A percentile compares a stretch with the other conserved stretches of the same genome.
Conservation (phyloP, 768 basidiomycete genomes). For the Phylloporus sp. region DNA sequence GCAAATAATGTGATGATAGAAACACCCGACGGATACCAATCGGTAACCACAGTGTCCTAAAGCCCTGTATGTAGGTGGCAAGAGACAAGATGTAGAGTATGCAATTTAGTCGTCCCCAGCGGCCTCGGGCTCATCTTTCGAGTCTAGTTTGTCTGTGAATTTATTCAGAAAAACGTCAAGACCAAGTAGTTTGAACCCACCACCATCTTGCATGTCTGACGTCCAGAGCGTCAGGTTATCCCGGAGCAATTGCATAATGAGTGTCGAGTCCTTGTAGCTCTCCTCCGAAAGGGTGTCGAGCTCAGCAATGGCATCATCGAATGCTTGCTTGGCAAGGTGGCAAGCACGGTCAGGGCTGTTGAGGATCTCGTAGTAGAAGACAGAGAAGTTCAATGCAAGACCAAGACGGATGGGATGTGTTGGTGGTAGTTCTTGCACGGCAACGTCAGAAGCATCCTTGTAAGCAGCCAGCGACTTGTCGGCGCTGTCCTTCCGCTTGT, state of each 20-base stretch:
- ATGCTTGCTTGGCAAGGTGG: slow-evolving; percentile 98
- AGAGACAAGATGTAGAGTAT: slow-evolving; percentile 5
- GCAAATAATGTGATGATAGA: slow-evolving; percentile 29
- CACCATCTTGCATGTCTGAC: slow-evolving; percentile 93
- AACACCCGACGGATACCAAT: slow-evolving; percentile 12
- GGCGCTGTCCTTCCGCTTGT: slow-evolving; percentile 94
- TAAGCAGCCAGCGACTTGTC: slow-evolving; percentile 97
- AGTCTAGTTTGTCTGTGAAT: slow-evolving; percentile 62
- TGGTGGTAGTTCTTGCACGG: slow-evolving; percentile 90
- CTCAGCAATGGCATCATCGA: slow-evolving; percentile 98
- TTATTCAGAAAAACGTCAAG: slow-evolving; percentile 7
- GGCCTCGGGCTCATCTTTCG: slow-evolving; percentile 66
- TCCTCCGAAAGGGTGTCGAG: slow-evolving; percentile 98
- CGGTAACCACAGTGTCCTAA: slow-evolving; percentile 10
- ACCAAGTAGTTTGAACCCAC: slow-evolving; percentile 43
- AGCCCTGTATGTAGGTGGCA: slow-evolving; percentile 18
- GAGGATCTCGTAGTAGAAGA: slow-evolving; percentile 99
- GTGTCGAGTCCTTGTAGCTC: slow-evolving; percentile 98
- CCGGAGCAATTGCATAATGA: slow-evolving; percentile 95
- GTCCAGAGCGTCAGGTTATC: slow-evolving; percentile 99
- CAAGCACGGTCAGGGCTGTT: slow-evolving; percentile 98
- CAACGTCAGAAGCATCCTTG: slow-evolving; percentile 97
- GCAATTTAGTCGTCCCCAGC: slow-evolving; percentile 60
- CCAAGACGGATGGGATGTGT: slow-evolving; percentile 99
- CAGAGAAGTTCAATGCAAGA: slow-evolving; percentile 98